A percentile compares a stretch with the other conserved stretches of the same genome.
Conservation (phyloP, 2,329 filamentous ascomycete species). For the Colletotrichum acutatum region DNA sequence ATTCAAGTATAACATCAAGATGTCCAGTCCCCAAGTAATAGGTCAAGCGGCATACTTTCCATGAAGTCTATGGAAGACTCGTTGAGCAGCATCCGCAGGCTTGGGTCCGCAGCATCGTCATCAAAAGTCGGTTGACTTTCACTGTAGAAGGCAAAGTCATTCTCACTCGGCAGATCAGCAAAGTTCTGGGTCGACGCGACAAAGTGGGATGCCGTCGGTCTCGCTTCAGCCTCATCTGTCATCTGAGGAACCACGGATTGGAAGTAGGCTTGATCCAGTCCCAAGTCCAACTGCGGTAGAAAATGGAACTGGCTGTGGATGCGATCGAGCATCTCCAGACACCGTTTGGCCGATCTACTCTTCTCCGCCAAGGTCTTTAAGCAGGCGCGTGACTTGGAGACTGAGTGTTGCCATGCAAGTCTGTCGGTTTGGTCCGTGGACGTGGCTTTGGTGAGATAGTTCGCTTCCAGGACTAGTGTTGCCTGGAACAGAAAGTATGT, state of each 20-base stretch:
- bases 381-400: constrained; percentile 6
- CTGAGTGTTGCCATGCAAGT: constrained; percentile 21
- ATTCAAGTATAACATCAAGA: neutral
- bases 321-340: constrained; percentile 18
- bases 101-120: neutral
- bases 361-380: constrained; percentile 3
- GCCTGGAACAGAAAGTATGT: constrained; percentile 58
- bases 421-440: neutral
- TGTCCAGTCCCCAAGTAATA: constrained; percentile 10
- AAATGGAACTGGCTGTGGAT: constrained; percentile 18
- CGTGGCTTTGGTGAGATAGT: constrained; percentile 1
- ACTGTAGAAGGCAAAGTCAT: constrained; percentile 13
- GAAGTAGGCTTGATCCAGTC: neutral
- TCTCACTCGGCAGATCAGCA: constrained; percentile 2
- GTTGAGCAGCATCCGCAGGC: constrained; percentile 9
- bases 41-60: constrained; percentile 11
- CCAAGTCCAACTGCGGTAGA: constrained; percentile 1
- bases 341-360: constrained; percentile 6
- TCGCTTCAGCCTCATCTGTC: neutral
- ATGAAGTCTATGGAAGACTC: constrained; percentile 5
- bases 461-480: constrained; percentile 54
- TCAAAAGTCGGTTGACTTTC: constrained; percentile 7
- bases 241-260: neutral
- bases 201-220: neutral
- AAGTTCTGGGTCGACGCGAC: neutral